phyloP scores from a whole-genome alignment of 2,329 filamentous ascomycete species.

The Pestalotiopsis sp. region DNA sequence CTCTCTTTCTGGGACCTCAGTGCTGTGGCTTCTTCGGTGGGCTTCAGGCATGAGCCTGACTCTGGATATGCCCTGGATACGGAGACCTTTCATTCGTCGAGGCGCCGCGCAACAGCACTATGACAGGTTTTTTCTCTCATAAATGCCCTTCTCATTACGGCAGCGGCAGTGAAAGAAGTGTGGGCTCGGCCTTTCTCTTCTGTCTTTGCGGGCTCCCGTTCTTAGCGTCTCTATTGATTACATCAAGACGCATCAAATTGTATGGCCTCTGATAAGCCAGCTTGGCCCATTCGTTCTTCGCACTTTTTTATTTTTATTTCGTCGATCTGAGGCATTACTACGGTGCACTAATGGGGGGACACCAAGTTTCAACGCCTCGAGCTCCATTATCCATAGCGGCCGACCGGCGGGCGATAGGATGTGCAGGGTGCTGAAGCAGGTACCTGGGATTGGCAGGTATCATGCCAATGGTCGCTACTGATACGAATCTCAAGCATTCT shows the following conservation, averaged over 20 bases:
- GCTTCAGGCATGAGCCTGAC: background rate
- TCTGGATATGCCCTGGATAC: background rate
- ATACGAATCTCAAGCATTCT: background rate
- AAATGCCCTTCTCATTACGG: background rate
- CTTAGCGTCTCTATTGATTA: background rate
- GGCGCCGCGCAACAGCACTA: background rate
- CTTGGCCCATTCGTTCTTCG: background rate
- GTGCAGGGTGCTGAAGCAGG: background rate
- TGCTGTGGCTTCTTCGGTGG: background rate
- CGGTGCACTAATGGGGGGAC: no score
- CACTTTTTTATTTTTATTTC: background rate
- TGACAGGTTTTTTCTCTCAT: background rate
- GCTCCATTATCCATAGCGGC: background rate
- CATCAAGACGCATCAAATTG: background rate
- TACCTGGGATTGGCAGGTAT: background rate
- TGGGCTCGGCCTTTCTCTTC: background rate
- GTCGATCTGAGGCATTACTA: background rate
- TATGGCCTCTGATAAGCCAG: background rate
- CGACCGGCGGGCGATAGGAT: background rate
- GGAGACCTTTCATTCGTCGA: background rate
- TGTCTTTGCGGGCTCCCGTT: background rate
- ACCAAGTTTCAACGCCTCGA: background rate
- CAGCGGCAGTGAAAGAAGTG: background rate
- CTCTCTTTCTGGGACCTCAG: background rate
- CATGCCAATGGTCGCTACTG: background rate